Percentiles rank a stretch among this genome's conserved stretches.
These are phyloP conservation scores for Scheffersomyces spartinae DNA, from an alignment of 805 yeast genomes.

Conservation along the genomic window DNA sequence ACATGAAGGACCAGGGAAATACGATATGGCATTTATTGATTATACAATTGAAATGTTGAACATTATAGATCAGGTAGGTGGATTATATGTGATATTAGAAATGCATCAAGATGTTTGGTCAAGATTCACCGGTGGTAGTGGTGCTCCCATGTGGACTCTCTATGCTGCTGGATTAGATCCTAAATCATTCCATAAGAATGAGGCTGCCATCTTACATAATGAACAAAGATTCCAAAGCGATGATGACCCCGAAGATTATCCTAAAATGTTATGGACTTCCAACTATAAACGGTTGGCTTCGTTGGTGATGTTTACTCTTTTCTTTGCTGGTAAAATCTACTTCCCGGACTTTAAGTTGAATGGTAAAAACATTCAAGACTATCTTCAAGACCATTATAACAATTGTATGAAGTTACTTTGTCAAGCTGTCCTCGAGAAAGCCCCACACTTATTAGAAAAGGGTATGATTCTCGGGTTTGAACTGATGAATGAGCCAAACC, in stretches of 20 bases:
- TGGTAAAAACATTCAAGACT: constrained; percentile 69
- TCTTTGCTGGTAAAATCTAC: constrained; percentile 66
- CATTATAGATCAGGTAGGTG: constrained; percentile 51
- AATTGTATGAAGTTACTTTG: no score
- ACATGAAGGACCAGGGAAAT: constrained; percentile 74
- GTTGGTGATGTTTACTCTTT: constrained; percentile 74
- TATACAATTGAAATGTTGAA: constrained; percentile 54
- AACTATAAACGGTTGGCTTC: constrained; percentile 70
- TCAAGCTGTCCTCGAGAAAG: no score
- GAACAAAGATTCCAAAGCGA: constrained; percentile 24
- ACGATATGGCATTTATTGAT: constrained; percentile 67
- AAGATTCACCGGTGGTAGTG: constrained; percentile 78
- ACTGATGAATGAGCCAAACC: constrained; percentile 75
- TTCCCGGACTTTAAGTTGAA: constrained; percentile 69
- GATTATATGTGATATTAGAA: constrained; percentile 69
- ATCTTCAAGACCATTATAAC: constrained; percentile 57
- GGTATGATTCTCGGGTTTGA: constrained; percentile 71
- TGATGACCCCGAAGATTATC: constrained; percentile 36
- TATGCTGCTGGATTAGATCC: constrained; percentile 86
- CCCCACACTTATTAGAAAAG: constrained; percentile 22
- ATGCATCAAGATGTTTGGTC: constrained; percentile 96
- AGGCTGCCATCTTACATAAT: constrained; percentile 74
- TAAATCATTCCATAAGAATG: constrained; percentile 51
- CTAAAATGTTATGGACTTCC: constrained; percentile 90
- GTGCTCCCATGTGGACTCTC: constrained; percentile 90